Conservation (phyloP, 768 basidiomycete species). For the Piloderma croceum region DNA sequence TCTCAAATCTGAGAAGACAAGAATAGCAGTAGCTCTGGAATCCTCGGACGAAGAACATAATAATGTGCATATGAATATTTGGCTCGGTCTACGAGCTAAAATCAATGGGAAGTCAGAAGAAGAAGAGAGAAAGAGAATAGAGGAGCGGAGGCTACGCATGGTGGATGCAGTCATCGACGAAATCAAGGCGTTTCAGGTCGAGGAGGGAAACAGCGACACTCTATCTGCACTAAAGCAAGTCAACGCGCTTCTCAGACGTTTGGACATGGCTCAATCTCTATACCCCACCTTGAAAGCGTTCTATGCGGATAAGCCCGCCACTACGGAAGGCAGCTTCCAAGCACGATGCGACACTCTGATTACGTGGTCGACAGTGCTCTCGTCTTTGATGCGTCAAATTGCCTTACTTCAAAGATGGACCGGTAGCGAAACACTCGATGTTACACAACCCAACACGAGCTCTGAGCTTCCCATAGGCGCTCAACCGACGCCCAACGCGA, state of each 20-base stretch:
- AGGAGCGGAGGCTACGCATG: constrained; percentile 74
- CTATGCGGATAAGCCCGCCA: constrained; percentile 69
- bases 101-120: constrained; percentile 73
- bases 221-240: constrained; percentile 57
- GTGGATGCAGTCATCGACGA: constrained; percentile 85
- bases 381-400: constrained; percentile 79
- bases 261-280: constrained; percentile 79
- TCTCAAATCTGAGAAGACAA: constrained; percentile 88
- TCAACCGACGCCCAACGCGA: constrained; percentile 23
- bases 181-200: constrained; percentile 60
- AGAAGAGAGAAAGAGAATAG: constrained; percentile 76
- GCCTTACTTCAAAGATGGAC: constrained; percentile 86
- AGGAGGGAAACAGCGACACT: constrained; percentile 28
- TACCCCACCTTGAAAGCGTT: constrained; percentile 84
- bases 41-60: constrained; percentile 65
- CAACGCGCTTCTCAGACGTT: constrained; percentile 58
- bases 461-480: constrained; percentile 46
- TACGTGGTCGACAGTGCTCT: constrained; percentile 87
- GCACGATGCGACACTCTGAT: constrained; percentile 84
- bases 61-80: constrained; percentile 64
- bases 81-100: constrained; percentile 87
- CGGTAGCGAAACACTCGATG: constrained; percentile 84
- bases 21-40: constrained; percentile 78
- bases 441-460: constrained; percentile 71
- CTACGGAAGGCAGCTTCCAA: constrained; percentile 61